Evolutionary conservation across 805 yeast species (phyloP), one percentile per base, ranked within the genome.

Genomic region (Pichia eremophila): DNA sequence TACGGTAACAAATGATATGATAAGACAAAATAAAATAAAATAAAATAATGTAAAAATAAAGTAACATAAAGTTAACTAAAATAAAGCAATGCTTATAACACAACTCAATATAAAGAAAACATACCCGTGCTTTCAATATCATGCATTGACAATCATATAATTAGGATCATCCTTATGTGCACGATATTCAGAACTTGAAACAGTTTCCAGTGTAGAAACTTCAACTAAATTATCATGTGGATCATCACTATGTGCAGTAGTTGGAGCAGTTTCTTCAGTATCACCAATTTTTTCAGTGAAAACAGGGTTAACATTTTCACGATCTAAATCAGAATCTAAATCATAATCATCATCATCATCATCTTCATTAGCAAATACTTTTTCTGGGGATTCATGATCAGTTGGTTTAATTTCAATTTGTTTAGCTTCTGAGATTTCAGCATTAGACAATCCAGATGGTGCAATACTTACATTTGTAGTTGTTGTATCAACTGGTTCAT

Each of bases 121-220:
- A 29, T 3, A 22, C 25, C 25, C 6, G 32, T 29, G 1, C 4
- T 29, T 8, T n/a, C 12, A 11, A 22, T 12, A 28, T 50, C 44
- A 55, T 28, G 49, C 52, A 29, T 61, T 52, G 35, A 54, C 50
- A 29, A 59, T 74, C 56, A 75, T 58, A 60, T 77, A 77, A 56
- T 75, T 60, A 17, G 81, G 78, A 59, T 77, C 71, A 51, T 62
- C 63, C 54, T 65, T 67, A 65, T 77, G 57, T 7, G 63, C 61
- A 44, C 69, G 71, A 55, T 55, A 77, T 52, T 77, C 81, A 19
- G 49, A 59, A 51, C 74, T 75, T 34, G 71, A 67, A 31, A 77
- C 73, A 36, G 78, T 77, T 58, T 75, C 78, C 53, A 75, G 73
- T 8, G 68, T 61, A 22, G 60, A 56, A 41, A 64, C 68, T 41